These are phyloP conservation scores for Hericium coralloides DNA, from an alignment of 768 basidiomycete species.

Conservation along the genomic window DNA sequence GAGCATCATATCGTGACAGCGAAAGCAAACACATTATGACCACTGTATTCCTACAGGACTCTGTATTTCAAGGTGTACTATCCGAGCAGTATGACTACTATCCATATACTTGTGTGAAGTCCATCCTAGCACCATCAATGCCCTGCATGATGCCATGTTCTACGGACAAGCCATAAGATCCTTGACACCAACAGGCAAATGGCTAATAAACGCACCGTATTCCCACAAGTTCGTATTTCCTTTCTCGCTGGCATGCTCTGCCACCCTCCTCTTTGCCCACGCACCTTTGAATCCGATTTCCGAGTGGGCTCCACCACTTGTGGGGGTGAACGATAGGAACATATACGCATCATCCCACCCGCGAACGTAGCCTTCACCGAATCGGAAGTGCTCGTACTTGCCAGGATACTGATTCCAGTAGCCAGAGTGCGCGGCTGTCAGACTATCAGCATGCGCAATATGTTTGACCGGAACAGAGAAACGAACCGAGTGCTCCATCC, in stretches of 20 bases:
- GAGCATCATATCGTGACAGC: too few species aligned
- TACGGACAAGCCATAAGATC: neutral
- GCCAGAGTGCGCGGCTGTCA: conserved; percentile 26
- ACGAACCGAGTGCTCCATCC: conserved; percentile 21
- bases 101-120: neutral
- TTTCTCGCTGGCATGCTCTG: conserved; percentile 34
- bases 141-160: conserved; percentile 2
- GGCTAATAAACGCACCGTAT: conserved; percentile 34
- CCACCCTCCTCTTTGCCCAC: conserved; percentile 41
- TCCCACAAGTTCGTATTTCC: conserved; percentile 53
- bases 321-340: conserved; percentile 34
- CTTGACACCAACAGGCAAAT: neutral
- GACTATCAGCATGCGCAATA: neutral
- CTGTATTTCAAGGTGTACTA: neutral
- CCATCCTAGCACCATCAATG: neutral
- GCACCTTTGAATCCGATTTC: conserved; percentile 59
- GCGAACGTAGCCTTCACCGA: conserved; percentile 50
- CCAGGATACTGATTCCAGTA: conserved; percentile 47
- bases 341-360: conserved; percentile 68
- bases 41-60: neutral
- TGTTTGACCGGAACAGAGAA: neutral
- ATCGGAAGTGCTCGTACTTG: conserved; percentile 58
- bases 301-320: conserved; percentile 23
- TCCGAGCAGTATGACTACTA: neutral
- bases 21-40: neutral